Percentiles rank a stretch among this genome's conserved stretches.
These are phyloP conservation scores for Mesembryanthemum crystallinum DNA, from an alignment of 148 eudicot species.

Conservation along the genomic window DNA sequence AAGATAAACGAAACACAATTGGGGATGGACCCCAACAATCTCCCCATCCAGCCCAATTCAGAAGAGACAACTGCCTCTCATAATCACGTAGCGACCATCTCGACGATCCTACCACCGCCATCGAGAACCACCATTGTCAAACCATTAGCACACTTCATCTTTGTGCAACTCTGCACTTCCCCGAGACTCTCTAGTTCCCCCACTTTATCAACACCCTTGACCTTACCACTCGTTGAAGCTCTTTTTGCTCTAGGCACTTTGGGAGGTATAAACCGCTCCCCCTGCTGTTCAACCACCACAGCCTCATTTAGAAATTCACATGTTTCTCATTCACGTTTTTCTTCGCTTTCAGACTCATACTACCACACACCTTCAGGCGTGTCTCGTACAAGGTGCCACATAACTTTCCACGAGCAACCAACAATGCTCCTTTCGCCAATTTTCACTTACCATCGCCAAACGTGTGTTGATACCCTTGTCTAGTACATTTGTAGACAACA, in stretches of 20 bases:
- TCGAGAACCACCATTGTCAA: neutral
- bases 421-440: neutral
- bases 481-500: neutral
- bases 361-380: neutral
- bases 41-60: neutral
- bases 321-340: neutral
- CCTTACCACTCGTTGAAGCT: neutral
- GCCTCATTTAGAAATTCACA: neutral
- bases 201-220: neutral
- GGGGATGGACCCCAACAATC: neutral
- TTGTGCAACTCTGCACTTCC: neutral
- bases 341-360: too few species aligned
- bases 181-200: neutral
- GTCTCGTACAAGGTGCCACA: neutral
- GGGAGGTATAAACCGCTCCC: neutral
- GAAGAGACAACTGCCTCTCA: neutral
- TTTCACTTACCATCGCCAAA: neutral
- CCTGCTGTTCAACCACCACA: neutral
- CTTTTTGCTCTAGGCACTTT: neutral
- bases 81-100: too few species aligned
- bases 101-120: too few species aligned
- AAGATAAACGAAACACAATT: too few species aligned
- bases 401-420: neutral
- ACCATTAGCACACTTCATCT: neutral
- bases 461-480: neutral